Base-by-base conservation (phyloP, 306 rosid species). In the Acacia crassicarpa region DNA sequence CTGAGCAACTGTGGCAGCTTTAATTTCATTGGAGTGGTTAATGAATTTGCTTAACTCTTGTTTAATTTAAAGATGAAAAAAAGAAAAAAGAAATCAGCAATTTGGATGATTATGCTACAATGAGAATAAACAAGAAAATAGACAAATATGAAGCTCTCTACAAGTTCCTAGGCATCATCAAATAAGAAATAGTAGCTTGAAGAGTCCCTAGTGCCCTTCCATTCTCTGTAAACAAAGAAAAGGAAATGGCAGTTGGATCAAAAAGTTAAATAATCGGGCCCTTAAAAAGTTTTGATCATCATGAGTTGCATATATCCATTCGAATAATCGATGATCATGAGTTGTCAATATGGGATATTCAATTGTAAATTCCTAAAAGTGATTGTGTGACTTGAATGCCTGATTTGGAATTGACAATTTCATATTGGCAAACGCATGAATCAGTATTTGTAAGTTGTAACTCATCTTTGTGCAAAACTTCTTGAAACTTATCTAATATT, bases 11-110 rank as follows among this genome's bases (percentile, higher is more conserved):
- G 96, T 89, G 62, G 96, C 98, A 0, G 97, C 98, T 89, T 92
- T 95, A 54, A 89, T 63, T 87, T 95, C 99, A 67, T 95, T 95
- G 92, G 93, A 90, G 56, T 91, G 87, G 32, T 93, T 93, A 63
- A 95, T 93, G 88, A 95, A 95, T 89, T 95, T 95, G 83, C 96
- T 95, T 75, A 95, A 53, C 83, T 92, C 99, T 98, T 95, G 84
- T 58, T 74, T 88, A 30, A 78, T 77, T 69, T 81, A 69, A 81
- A 74, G 0, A 25, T 14, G 16, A 81, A 23, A 5, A 32, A 32
- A 32, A 32, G 2, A 30, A 30, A 30, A 16, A 14, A 73, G 32
- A 23, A 5, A 4, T 6, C 72, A 81, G 43, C 23, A 76, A 22
- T 54, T 67, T 72, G 27, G 17, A 25, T 67, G 43, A 65, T 9